A percentile compares a stretch with the other conserved stretches of the same genome.
phyloP scores from a whole-genome alignment of 257 asterid species.

The Datura wrightii region DNA sequence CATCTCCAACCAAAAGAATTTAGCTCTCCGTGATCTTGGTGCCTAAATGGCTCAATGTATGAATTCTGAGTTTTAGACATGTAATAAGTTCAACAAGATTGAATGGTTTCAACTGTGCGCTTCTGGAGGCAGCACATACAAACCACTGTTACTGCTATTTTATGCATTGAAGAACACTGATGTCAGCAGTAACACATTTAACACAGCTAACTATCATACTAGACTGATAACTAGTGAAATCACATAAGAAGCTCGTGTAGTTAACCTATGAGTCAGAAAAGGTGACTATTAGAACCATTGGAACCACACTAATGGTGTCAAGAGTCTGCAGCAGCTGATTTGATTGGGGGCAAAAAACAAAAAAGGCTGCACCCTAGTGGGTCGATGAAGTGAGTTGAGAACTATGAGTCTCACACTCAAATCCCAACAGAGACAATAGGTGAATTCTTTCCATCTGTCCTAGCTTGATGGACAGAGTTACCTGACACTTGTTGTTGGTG shows the following conservation, averaged over 20 bases:
- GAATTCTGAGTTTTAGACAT: not conserved
- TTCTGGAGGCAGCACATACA: not conserved
- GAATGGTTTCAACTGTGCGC: not conserved
- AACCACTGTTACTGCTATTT: not conserved
- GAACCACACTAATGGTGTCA: not conserved
- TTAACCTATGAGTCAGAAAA: not conserved
- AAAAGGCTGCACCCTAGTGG: not conserved
- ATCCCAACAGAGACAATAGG: too few relatives aligned
- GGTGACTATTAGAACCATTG: not conserved
- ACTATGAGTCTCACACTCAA: too few relatives aligned
- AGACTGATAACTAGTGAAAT: not conserved
- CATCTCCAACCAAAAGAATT: not conserved
- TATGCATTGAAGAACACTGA: not conserved
- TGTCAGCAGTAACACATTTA: not conserved
- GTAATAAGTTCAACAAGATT: slow-evolving; percentile 8
- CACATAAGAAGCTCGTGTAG: not conserved
- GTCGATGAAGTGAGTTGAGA: too few relatives aligned
- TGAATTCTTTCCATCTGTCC: too few relatives aligned
- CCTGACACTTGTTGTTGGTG: too few relatives aligned
- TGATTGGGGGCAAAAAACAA: not conserved
- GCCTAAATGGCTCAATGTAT: slow-evolving; percentile 11
- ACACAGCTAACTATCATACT: not conserved
- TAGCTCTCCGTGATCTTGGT: not conserved
- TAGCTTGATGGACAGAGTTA: too few relatives aligned
- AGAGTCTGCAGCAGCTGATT: not conserved